A percentile compares a stretch with the other conserved stretches of the same genome.
phyloP scores from a whole-genome alignment of 2,329 filamentous ascomycete species.

The Sclerotinia sclerotiorum region DNA sequence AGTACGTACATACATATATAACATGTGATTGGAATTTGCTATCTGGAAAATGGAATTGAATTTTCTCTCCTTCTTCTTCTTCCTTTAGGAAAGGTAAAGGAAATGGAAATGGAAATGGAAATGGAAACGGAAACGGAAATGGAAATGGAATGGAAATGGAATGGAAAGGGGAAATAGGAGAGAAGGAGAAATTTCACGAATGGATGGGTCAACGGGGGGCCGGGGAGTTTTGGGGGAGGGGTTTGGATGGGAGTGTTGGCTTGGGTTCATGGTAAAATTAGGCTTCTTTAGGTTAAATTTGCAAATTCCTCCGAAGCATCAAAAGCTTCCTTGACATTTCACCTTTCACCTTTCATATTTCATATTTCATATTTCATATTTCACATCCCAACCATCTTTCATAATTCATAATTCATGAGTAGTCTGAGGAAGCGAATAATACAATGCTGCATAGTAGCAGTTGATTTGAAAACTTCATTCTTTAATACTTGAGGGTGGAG shows the following conservation, averaged over 20 bases:
- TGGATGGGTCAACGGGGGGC: neutral
- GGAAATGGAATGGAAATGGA: neutral
- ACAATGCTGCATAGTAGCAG: conserved; percentile 7
- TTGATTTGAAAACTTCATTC: neutral
- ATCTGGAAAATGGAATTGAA: neutral
- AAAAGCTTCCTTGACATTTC: neutral
- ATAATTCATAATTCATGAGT: neutral
- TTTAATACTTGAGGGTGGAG: neutral
- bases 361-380: no score
- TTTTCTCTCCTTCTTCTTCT: no score
- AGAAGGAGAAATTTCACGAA: neutral
- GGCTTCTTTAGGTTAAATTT: neutral
- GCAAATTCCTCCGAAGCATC: neutral
- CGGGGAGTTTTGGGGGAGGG: conserved; percentile 4
- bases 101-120: neutral
- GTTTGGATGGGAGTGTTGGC: neutral
- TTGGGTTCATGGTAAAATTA: neutral
- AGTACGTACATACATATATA: conserved; percentile 17
- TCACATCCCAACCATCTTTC: no score
- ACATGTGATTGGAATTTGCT: neutral
- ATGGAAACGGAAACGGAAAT: neutral
- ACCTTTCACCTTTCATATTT: no score
- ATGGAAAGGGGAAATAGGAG: neutral
- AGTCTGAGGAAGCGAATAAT: no score
- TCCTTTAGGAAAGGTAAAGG: neutral